Base-by-base conservation (phyloP, 225 moss, liverwort and hornwort species). In the Bryum argenteum region DNA sequence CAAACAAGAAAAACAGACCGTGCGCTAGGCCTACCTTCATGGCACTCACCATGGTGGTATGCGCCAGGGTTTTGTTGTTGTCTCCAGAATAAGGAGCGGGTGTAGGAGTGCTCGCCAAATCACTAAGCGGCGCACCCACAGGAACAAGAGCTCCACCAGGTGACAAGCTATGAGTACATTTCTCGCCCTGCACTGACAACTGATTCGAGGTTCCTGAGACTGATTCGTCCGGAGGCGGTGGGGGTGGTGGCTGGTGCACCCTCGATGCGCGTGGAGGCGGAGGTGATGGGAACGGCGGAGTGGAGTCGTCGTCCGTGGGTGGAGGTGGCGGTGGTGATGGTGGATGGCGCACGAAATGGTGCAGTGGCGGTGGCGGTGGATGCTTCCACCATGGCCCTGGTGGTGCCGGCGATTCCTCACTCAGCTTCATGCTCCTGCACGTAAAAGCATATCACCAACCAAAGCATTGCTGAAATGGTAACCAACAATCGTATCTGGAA, bases 1-100 rank as follows among this genome's bases (percentile, higher is more conserved):
- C 42, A 26, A 43, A 14, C 13, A 1, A 15, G 3, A 24, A 14
- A 26, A 63, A 18, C 19, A 73, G 26, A 13, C 24, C 23, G 45
- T 75, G 54, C 58, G 38, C 72, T 80, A 39, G 23, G 68, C 87
- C 74, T 81, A 81, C 84, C 79, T 81, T 63, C 74, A 79, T 74
- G 83, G 84, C 87, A 87, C 84, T 87, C 83, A 87, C 87, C 87
- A 77, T 77, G 71, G 84, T 83, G 73, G 83, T 83, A 83, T 87
- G 87, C 68, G 87, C 80, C 75, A 75, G 51, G 48, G 78, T 81
- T n/a, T n/a, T n/a, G 70, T 53, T 66, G 73, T 76, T 76, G 70
- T 70, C 81, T 37, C 83, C 86, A 42, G 80, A 70, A 24, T 54
- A 22, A 15, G 64, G 76, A 17, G 66, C 62, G 23, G 79, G 76